phyloP scores from a whole-genome alignment of 2,329 filamentous ascomycete species.

The Fusarium neocosmosporiellum region DNA sequence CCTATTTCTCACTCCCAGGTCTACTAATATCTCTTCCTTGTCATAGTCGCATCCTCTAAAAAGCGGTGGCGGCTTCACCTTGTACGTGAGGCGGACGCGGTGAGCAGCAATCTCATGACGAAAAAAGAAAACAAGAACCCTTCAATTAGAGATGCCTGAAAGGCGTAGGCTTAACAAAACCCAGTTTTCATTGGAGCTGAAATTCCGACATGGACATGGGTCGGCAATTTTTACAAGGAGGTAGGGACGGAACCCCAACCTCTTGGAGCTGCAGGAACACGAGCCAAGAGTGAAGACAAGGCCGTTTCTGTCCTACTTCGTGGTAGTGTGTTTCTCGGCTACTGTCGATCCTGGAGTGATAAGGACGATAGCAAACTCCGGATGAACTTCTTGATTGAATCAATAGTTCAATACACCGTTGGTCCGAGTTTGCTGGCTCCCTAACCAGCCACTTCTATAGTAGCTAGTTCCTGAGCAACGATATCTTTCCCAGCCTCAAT shows the following conservation, averaged over 20 bases:
- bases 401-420: not conserved
- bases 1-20: not conserved
- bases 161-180: not conserved
- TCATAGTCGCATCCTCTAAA: not conserved
- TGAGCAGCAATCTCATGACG: not conserved
- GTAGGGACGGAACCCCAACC: not conserved
- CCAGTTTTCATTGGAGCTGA: not conserved
- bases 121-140: not conserved
- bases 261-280: not conserved
- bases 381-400: not conserved
- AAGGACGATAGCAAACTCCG: not conserved
- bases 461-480: not conserved
- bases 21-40: not conserved
- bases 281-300: not conserved
- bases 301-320: not conserved
- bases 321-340: not conserved
- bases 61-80: not conserved
- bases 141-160: not conserved
- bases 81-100: not conserved
- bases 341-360: not conserved
- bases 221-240: not conserved
- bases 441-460: not conserved
- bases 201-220: not conserved
- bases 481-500: not conserved
- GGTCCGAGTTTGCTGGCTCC: not conserved